A percentile compares a stretch with the other conserved stretches of the same genome.
Evolutionary conservation across 1,139 yeast species (phyloP).

Genomic region (Geotrichum bryndzae): DNA sequence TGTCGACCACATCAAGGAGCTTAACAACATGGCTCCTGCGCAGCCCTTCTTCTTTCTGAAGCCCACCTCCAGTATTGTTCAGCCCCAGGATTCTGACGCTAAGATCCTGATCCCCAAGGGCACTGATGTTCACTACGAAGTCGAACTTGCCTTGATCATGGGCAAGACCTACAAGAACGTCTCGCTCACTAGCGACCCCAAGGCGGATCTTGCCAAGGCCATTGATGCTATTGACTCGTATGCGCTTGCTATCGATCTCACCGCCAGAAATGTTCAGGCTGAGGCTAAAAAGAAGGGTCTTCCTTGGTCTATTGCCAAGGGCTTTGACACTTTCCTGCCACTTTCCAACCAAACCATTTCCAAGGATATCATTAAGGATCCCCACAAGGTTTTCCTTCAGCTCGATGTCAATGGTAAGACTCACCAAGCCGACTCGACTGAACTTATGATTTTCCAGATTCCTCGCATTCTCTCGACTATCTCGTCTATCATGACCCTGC

Average conservation of each 20-base stretch:
- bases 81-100: constrained; percentile 49
- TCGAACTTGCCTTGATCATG: constrained; percentile 79
- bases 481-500: constrained; percentile 82
- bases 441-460: constrained; percentile 82
- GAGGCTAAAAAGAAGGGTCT: constrained; percentile 91
- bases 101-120: constrained; percentile 82
- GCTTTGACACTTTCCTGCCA: constrained; percentile 93
- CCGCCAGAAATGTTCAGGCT: constrained; percentile 93
- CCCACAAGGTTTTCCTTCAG: constrained; percentile 61
- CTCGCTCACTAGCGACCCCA: constrained; percentile 49
- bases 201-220: constrained; percentile 40
- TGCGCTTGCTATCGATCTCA: constrained; percentile 83
- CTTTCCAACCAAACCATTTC: constrained; percentile 59
- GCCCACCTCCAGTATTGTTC: constrained; percentile 48
- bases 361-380: constrained; percentile 60
- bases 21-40: constrained; percentile 71
- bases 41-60: constrained; percentile 85
- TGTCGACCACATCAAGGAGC: constrained; percentile 87
- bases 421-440: constrained; percentile 73
- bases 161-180: constrained; percentile 59
- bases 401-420: constrained; percentile 65
- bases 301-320: constrained; percentile 96
- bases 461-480: constrained; percentile 73
- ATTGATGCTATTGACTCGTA: constrained; percentile 75
- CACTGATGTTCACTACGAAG: constrained; percentile 80